Evolutionary conservation across 352 stramenopile species (phyloP).

Genomic region (Phytophthora pistaciae): DNA sequence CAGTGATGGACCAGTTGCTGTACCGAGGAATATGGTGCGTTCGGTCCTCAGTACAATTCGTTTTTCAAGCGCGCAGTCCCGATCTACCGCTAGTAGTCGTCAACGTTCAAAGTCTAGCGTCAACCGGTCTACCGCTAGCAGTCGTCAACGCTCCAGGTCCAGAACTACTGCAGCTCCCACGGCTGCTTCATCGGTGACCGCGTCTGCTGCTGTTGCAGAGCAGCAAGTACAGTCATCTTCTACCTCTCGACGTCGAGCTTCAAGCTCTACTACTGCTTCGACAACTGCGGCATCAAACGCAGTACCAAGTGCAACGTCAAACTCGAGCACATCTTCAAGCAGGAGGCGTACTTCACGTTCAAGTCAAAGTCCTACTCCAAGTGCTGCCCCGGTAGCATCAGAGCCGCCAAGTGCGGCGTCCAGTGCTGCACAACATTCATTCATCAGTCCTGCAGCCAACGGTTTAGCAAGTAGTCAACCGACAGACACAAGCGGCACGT

Average conservation of each 20-base stretch:
- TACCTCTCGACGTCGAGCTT: constrained; percentile 11
- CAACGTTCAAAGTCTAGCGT: constrained; percentile 2
- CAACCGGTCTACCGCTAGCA: constrained; percentile 1
- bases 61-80: constrained; percentile 14
- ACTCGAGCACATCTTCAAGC: not conserved
- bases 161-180: constrained; percentile 7
- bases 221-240: not conserved
- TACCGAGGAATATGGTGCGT: constrained; percentile 19
- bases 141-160: not conserved
- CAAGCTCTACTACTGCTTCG: not conserved
- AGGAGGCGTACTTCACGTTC: not conserved
- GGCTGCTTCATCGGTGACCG: not conserved
- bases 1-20: constrained; percentile 3
- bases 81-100: constrained; percentile 1
- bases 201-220: not conserved
- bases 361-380: not conserved
- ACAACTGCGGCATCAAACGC: not conserved
- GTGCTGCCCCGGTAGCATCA: not conserved
- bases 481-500: not conserved
- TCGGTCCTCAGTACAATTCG: constrained; percentile 13
- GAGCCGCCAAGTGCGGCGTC: constrained; percentile 5
- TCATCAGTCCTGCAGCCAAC: constrained; percentile 1
- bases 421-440: constrained; percentile 3
- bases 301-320: constrained; percentile 9
- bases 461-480: not conserved